Base-by-base conservation (phyloP, 2,329 filamentous ascomycete species). In the Aspergillus hortae region DNA sequence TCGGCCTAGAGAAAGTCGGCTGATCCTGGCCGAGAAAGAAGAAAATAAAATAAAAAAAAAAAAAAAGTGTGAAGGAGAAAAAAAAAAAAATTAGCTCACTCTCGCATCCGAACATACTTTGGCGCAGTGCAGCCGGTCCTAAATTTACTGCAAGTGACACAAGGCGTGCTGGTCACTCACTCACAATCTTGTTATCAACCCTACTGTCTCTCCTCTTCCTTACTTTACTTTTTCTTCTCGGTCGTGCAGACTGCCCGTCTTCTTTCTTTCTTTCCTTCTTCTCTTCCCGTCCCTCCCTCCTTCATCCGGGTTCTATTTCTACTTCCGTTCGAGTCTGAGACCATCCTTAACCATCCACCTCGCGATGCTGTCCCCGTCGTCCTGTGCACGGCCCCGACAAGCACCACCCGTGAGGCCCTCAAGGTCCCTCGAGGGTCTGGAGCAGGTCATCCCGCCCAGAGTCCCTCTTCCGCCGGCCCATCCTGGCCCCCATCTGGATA, bases 361-460 rank as follows among this genome's bases (percentile, higher is more conserved):
- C 41, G 45, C 35, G 41, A 66, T 67, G 63, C 38, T 63, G 30
- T 60, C 62, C 17, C 53, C 60, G n/a, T 57, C 55, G 35, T 57
- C 53, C 7, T 58, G 56, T 38, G 44, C 55, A 32, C 51, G 57
- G 19, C 43, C 53, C 30, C 61, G 66, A 43, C 61, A 60, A 47
- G 57, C 67, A 27, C 69, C 69, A 6, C 69, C 69, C 19, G 58
- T 70, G 19, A 63, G 62, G 40, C 65, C 64, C 2, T 70, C 67
- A 21, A 64, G 60, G 33, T 72, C 70, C 7, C 61, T 72, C 7
- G 67, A 71, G 56, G 70, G 69, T 9, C 56, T 73, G 23, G 70
- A 73, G 46, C 61, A 61, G 50, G 68, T 69, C 6, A 56, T 73
- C 9, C 69, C 67, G 21, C 69, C 69, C 9, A 54, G 48, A 7